Evolutionary conservation across 805 yeast genomes (phyloP).

Genomic region (Starmerella apis): DNA sequence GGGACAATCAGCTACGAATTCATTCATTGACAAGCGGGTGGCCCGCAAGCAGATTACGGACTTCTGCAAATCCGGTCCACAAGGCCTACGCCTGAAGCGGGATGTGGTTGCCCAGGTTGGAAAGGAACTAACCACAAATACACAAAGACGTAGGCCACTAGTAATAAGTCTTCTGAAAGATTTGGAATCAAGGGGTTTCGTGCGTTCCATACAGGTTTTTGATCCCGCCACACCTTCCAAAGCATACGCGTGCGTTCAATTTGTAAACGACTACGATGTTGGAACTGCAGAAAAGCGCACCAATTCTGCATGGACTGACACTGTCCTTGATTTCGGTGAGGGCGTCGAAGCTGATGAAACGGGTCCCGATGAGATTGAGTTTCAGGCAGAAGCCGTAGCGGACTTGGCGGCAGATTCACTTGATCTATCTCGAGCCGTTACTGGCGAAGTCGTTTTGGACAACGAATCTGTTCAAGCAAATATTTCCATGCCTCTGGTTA

Average conservation of each 20-base stretch:
- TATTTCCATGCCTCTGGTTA: conserved; percentile 50
- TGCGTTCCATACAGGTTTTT: conserved; percentile 30
- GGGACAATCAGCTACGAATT: neutral
- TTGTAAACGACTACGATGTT: conserved; percentile 15
- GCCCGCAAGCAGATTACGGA: conserved; percentile 27
- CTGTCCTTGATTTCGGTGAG: neutral
- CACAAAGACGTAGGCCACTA: conserved; percentile 18
- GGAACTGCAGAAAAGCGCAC: neutral
- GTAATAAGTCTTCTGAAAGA: conserved; percentile 25
- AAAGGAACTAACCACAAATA: conserved; percentile 27
- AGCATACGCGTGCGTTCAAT: conserved; percentile 33
- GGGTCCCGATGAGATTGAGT: conserved; percentile 28
- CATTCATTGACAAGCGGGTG: conserved; percentile 16
- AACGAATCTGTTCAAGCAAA: conserved; percentile 32
- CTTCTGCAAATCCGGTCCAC: conserved; percentile 28
- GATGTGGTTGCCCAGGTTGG: conserved; percentile 36
- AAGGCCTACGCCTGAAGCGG: conserved; percentile 30
- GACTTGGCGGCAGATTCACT: conserved; percentile 19
- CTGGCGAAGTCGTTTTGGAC: conserved; percentile 1
- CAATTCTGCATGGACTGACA: neutral
- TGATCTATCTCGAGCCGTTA: conserved; percentile 16
- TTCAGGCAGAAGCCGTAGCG: conserved; percentile 27
- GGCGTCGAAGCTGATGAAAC: conserved; percentile 29
- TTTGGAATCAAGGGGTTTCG: conserved; percentile 27
- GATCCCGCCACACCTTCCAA: conserved; percentile 28